phyloP scores from a whole-genome alignment of 768 basidiomycete genomes.

The Punctularia strigosozonata region DNA sequence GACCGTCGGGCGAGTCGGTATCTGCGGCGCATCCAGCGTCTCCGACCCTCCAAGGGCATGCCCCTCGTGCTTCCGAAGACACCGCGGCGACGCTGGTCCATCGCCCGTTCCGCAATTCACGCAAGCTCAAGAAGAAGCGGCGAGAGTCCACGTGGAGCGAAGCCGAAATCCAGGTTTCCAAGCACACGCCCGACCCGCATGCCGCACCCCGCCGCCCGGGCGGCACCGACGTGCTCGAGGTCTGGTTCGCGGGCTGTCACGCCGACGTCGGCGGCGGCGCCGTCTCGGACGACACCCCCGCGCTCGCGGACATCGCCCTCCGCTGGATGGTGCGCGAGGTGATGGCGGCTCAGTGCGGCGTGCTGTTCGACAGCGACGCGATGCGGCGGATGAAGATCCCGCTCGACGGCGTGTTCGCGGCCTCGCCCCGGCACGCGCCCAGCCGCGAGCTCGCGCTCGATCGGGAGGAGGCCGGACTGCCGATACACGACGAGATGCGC shows the following conservation, averaged over 20 bases:
- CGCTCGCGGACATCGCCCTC: conserved; percentile 49
- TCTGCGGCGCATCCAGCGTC: too few species aligned
- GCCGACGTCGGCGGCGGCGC: conserved; percentile 65
- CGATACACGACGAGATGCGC: conserved; percentile 38
- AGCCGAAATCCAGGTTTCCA: too few species aligned
- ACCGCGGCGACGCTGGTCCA: too few species aligned
- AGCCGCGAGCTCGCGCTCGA: conserved; percentile 1
- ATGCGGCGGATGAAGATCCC: conserved; percentile 33
- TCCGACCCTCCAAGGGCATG: too few species aligned
- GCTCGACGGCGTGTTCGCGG: conserved; percentile 1
- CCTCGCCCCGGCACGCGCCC: background rate
- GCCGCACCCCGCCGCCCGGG: too few species aligned
- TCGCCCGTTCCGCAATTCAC: too few species aligned
- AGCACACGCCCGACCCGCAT: too few species aligned
- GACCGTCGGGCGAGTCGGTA: too few species aligned
- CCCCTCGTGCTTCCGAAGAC: too few species aligned
- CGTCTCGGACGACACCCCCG: conserved; percentile 27
- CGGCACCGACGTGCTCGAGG: conserved; percentile 51
- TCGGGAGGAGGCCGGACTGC: conserved; percentile 31
- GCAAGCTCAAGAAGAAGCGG: too few species aligned
- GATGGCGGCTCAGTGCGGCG: conserved; percentile 41
- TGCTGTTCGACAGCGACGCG: conserved; percentile 41
- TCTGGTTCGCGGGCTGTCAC: conserved; percentile 75
- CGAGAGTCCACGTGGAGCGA: too few species aligned
- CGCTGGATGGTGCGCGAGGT: conserved; percentile 75